Conservation (phyloP, 2,329 filamentous ascomycete species). For the Colletotrichum siamense region DNA sequence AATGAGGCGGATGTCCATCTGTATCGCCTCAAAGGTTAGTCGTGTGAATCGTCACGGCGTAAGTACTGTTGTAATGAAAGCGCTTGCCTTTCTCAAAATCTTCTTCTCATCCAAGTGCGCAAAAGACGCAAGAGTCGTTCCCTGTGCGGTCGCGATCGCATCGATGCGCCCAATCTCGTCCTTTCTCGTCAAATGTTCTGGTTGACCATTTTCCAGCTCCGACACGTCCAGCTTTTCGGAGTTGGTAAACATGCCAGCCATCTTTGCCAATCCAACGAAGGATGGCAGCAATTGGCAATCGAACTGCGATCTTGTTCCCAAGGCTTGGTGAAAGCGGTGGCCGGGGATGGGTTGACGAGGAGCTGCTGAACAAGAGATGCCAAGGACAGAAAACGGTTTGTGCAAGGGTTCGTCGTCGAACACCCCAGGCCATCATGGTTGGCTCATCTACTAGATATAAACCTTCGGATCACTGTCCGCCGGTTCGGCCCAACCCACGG, state of each 20-base stretch:
- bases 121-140: constrained; percentile 14
- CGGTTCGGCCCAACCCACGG: not conserved
- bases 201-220: not conserved
- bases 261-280: not conserved
- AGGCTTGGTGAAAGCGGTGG: not conserved
- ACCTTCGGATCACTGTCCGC: not conserved
- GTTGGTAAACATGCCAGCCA: not conserved
- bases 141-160: not conserved
- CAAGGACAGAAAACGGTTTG: not conserved
- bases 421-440: not conserved
- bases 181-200: not conserved
- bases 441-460: not conserved
- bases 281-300: not conserved
- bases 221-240: constrained; percentile 12
- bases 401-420: not conserved
- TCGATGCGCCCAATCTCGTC: not conserved
- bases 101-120: constrained; percentile 60
- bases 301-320: not conserved
- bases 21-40: not conserved
- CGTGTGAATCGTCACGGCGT: not conserved
- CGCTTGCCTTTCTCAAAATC: constrained; percentile 58
- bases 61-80: not conserved
- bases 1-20: constrained; percentile 59
- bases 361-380: not conserved
- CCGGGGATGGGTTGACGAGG: not conserved